These are phyloP conservation scores for Zygosaccharomyces lentus DNA, from an alignment of 805 yeast species.

Conservation along the genomic window DNA sequence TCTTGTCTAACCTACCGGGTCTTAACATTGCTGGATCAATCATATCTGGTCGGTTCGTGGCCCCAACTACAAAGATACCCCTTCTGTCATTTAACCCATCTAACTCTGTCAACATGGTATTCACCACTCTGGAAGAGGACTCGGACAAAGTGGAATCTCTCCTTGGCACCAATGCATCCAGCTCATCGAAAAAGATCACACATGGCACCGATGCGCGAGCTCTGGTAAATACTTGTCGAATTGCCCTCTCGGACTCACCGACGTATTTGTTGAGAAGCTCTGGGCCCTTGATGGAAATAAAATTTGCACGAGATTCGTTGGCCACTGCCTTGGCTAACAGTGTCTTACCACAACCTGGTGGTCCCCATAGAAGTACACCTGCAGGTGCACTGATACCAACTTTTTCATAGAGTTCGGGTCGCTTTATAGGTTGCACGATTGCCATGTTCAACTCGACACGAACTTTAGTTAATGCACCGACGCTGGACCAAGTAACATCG, in stretches of 20 bases:
- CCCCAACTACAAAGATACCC: slow-evolving; percentile 93
- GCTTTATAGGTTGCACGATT: slow-evolving; percentile 90
- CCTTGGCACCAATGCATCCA: slow-evolving; percentile 93
- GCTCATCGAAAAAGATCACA: slow-evolving; percentile 90
- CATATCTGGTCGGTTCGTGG: slow-evolving; percentile 97
- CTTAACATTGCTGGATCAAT: slow-evolving; percentile 97
- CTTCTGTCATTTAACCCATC: slow-evolving; percentile 92
- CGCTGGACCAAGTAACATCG: slow-evolving; percentile 92
- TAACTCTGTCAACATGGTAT: slow-evolving; percentile 86
- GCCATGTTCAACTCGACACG: slow-evolving; percentile 95
- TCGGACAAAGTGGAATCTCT: slow-evolving; percentile 87
- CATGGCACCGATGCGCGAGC: slow-evolving; percentile 94
- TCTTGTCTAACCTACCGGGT: slow-evolving; percentile 94
- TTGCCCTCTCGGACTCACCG: slow-evolving; percentile 93
- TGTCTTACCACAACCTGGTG: slow-evolving; percentile 99
- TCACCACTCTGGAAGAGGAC: slow-evolving; percentile 88
- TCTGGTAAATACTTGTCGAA: slow-evolving; percentile 85
- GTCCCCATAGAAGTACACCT: slow-evolving; percentile 98
- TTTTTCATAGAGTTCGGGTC: slow-evolving; percentile 81
- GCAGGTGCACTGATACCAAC: slow-evolving; percentile 97
- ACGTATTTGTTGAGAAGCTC: slow-evolving; percentile 91
- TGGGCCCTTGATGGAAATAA: slow-evolving; percentile 94
- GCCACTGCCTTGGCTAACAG: slow-evolving; percentile 96
- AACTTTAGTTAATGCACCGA: slow-evolving; percentile 79
- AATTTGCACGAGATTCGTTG: slow-evolving; percentile 92